These are phyloP conservation scores for Sporisorium scitamineum DNA, from an alignment of 1,284 basidiomycete genomes.

Conservation along the genomic window DNA sequence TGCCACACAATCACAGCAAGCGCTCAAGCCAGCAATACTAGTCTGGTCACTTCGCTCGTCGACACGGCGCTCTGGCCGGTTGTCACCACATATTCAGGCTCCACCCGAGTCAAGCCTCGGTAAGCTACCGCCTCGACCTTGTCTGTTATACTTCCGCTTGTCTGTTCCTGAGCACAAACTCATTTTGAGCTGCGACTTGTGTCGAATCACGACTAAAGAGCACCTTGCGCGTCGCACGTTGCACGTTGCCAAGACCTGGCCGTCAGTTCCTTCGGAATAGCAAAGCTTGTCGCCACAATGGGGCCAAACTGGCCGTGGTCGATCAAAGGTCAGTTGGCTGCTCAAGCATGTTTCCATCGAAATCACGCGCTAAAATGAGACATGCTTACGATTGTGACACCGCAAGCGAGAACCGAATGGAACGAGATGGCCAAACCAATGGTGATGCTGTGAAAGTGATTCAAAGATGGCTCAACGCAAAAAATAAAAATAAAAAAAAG, in stretches of 20 bases:
- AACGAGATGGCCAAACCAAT: too few relatives aligned
- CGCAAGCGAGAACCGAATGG: too few relatives aligned
- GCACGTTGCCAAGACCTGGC: constrained; percentile 1
- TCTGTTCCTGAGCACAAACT: not conserved
- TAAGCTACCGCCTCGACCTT: not conserved
- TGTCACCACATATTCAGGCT: not conserved
- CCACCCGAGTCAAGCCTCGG: not conserved
- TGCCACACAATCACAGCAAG: not conserved
- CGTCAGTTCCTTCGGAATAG: not conserved
- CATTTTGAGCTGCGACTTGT: not conserved
- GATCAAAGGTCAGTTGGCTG: not conserved
- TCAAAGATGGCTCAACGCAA: not conserved
- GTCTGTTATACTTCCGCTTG: not conserved
- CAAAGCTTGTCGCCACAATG: too few relatives aligned
- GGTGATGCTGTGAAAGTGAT: not conserved
- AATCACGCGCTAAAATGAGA: too few relatives aligned
- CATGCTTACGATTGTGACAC: too few relatives aligned
- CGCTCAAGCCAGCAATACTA: not conserved
- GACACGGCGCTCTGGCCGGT: not conserved
- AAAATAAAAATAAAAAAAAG: not conserved
- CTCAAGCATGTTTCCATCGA: not conserved
- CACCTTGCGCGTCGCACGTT: not conserved
- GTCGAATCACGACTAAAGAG: not conserved
- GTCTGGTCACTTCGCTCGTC: not conserved
- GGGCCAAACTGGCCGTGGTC: too few relatives aligned